Conservation (phyloP, 306 rosid species). For the Lathyrus tuberosus region DNA sequence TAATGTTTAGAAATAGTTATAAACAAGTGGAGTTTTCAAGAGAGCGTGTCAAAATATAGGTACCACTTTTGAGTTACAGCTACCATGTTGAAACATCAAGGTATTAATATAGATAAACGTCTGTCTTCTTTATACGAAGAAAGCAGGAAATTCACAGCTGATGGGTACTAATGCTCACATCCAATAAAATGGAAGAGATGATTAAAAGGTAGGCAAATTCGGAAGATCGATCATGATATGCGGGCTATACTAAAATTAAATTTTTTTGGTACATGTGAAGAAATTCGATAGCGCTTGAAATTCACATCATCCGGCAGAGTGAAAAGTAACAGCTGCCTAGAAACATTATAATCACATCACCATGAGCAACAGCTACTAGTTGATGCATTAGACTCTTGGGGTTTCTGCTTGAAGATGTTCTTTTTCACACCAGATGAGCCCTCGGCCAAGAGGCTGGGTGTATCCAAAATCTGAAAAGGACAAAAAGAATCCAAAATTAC, state of each 20-base stretch:
- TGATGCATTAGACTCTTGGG: conserved; percentile 52
- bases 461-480: conserved; percentile 70
- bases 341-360: conserved; percentile 48
- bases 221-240: conserved; percentile 22
- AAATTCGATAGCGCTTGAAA: conserved; percentile 19
- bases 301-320: conserved; percentile 2
- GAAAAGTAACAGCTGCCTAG: conserved; percentile 2
- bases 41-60: background rate
- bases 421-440: conserved; percentile 71
- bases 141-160: background rate
- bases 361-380: conserved; percentile 65
- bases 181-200: background rate
- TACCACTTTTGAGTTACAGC: background rate
- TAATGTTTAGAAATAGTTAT: background rate
- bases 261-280: conserved; percentile 24
- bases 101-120: background rate
- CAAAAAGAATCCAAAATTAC: conserved; percentile 17
- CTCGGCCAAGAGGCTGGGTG: conserved; percentile 73
- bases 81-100: conserved; percentile 14
- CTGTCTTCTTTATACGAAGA: background rate
- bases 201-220: conserved; percentile 8
- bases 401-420: conserved; percentile 68
- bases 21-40: background rate
- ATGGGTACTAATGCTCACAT: background rate
- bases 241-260: conserved; percentile 6